Evolutionary conservation across 441 rosid genomes (phyloP), one percentile per base, ranked within the genome.

Genomic region (Pelargonium exstipulatum): DNA sequence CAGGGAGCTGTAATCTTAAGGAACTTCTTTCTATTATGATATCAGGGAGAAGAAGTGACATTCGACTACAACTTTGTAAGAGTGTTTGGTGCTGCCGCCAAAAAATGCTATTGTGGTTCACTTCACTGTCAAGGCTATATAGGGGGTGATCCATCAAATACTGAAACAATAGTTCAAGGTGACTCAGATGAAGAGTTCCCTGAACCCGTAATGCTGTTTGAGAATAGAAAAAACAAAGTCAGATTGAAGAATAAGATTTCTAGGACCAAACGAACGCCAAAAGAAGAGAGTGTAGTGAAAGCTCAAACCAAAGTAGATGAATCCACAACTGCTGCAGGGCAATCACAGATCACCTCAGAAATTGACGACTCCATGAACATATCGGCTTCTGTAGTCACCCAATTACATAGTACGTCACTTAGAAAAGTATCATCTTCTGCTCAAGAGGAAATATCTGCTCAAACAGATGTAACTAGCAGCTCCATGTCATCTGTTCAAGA

Each of bases 151-250:
- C 95, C 88, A 51, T 81, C 82, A 58, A 84, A 80, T 71, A 77
- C 87, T 71, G 99, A 92, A 80, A 83, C 86, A 71, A 79, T 90
- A 71, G 86, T 85, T 75, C 93, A 92, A 77, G 94, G 90, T 80
- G 99, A 95, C 82, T 95, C 99, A 62, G 98, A 95, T 84, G 99
- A 90, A 80, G 99, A 95, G 82, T 92, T 80, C 86, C 90, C 89
- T 68, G 99, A 95, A 81, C 97, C 97, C 57, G 77, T 86, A 74
- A 92, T 89, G 96, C 77, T 76, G 68, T 9, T 80, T 72, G 90
- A 86, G 74, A 76, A 77, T 66, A 85, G 82, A 66, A 76, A 78
- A 76, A 61, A 65, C 58, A 73, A 78, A 73, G 72, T 64, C 71
- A 77, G 42, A 64, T 48, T 75, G 37, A 66, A 62, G 53, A 68